A percentile compares a stretch with the other conserved stretches of the same genome.
These are phyloP conservation scores for Termitomyces sp. DNA, from an alignment of 768 basidiomycete species.

Conservation along the genomic window DNA sequence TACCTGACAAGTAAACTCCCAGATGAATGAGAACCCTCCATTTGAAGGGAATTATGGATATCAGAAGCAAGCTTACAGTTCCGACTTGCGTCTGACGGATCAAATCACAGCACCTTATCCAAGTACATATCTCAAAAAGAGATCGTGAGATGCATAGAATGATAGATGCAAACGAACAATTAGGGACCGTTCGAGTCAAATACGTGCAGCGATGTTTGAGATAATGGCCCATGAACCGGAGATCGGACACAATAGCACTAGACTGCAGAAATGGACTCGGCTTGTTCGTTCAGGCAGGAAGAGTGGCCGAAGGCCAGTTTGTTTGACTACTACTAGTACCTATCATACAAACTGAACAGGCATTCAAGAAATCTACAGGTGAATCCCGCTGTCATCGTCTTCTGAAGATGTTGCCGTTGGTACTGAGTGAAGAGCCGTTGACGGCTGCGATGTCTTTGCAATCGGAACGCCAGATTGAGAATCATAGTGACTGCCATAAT, in stretches of 20 bases:
- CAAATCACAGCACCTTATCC: background rate
- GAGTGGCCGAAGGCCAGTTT: background rate
- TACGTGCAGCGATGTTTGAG: background rate
- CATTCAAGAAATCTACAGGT: conserved; percentile 15
- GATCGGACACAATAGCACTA: background rate
- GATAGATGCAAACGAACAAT: background rate
- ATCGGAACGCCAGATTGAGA: conserved; percentile 5
- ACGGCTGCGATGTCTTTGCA: background rate
- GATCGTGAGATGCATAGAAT: background rate
- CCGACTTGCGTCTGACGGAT: background rate
- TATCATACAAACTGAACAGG: conserved; percentile 3
- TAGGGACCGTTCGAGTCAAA: background rate
- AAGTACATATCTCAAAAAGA: background rate
- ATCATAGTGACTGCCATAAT: conserved; percentile 44
- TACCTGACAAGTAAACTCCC: conserved; percentile 1
- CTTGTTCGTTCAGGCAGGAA: background rate
- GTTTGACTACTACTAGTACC: background rate
- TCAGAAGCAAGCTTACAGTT: background rate
- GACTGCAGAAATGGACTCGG: background rate
- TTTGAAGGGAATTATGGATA: background rate
- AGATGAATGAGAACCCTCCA: background rate
- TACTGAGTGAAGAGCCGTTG: background rate
- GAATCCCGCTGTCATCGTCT: conserved; percentile 15
- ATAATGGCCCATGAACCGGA: background rate
- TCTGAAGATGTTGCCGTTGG: background rate